Percentiles rank a stretch among this genome's conserved stretches.
Conservation (phyloP, 495 filamentous ascomycete species). For the Hyphodiscus hymeniophilus region DNA sequence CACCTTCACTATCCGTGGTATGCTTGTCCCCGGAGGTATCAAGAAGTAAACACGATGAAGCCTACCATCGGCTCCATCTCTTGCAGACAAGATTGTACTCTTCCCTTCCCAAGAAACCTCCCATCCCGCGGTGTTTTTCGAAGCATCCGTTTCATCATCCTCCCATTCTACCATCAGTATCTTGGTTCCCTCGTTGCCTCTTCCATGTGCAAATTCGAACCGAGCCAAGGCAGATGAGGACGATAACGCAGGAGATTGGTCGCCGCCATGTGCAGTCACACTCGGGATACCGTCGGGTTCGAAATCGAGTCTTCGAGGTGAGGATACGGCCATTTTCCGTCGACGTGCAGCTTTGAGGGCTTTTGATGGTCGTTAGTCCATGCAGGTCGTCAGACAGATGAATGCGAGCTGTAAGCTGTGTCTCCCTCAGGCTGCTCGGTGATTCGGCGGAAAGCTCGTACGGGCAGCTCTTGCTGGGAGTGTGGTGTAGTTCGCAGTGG, state of each 20-base stretch:
- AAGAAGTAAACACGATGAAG: conserved; percentile 67
- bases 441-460: neutral
- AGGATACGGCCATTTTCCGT: conserved; percentile 20
- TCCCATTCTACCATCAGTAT: conserved; percentile 83
- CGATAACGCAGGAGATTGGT: conserved; percentile 20
- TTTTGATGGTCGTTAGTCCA: conserved; percentile 15
- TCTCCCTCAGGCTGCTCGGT: neutral
- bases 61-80: conserved; percentile 44
- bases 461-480: neutral
- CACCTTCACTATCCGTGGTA: conserved; percentile 63
- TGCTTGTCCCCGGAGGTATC: conserved; percentile 52
- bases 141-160: conserved; percentile 28
- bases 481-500: conserved; percentile 1
- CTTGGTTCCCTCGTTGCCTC: conserved; percentile 73
- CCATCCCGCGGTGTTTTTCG: conserved; percentile 41
- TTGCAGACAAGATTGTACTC: conserved; percentile 52
- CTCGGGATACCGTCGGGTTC: conserved; percentile 15
- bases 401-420: neutral
- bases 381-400: conserved; percentile 12
- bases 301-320: conserved; percentile 17
- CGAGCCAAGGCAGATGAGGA: conserved; percentile 56
- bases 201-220: conserved; percentile 75
- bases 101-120: conserved; percentile 73
- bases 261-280: conserved; percentile 3
- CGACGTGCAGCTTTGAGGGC: conserved; percentile 10